These are phyloP conservation scores for Amylostereum areolatum DNA, from an alignment of 1,284 basidiomycete genomes.

Conservation along the genomic window DNA sequence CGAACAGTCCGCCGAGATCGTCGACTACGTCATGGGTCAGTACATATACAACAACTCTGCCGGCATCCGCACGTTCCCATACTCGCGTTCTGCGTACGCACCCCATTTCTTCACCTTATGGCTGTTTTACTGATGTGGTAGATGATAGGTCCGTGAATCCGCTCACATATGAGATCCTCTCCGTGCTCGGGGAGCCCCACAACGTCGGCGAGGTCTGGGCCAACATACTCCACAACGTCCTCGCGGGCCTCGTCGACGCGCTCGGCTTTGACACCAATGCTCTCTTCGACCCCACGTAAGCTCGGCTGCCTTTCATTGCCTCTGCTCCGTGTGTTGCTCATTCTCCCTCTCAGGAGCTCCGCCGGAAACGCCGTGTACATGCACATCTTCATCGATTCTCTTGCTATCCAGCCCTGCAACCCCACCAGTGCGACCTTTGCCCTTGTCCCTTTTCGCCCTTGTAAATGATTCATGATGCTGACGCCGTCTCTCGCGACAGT, in stretches of 20 bases:
- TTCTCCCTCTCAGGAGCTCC: constrained; percentile 24
- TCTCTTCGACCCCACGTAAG: too few relatives aligned
- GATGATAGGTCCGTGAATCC: constrained; percentile 32
- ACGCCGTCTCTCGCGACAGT: too few relatives aligned
- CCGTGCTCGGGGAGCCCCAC: constrained; percentile 34
- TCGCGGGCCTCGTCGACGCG: constrained; percentile 35
- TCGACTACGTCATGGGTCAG: too few relatives aligned
- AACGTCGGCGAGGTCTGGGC: constrained; percentile 48
- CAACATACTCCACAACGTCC: constrained; percentile 49
- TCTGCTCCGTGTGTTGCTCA: too few relatives aligned
- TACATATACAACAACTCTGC: constrained; percentile 27
- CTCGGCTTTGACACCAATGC: constrained; percentile 36
- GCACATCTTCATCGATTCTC: constrained; percentile 43
- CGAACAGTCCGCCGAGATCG: background rate
- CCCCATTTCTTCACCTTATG: too few relatives aligned
- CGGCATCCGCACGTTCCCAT: constrained; percentile 35
- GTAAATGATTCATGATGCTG: too few relatives aligned
- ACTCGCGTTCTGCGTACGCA: constrained; percentile 37
- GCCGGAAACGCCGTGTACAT: constrained; percentile 43
- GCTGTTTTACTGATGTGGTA: too few relatives aligned
- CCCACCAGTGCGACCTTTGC: constrained; percentile 33
- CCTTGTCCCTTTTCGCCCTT: background rate
- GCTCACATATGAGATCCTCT: constrained; percentile 31
- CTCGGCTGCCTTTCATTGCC: too few relatives aligned
- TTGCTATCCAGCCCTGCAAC: constrained; percentile 46